Conservation (phyloP, 2,329 filamentous ascomycete species). For the Lachnellula cervina region DNA sequence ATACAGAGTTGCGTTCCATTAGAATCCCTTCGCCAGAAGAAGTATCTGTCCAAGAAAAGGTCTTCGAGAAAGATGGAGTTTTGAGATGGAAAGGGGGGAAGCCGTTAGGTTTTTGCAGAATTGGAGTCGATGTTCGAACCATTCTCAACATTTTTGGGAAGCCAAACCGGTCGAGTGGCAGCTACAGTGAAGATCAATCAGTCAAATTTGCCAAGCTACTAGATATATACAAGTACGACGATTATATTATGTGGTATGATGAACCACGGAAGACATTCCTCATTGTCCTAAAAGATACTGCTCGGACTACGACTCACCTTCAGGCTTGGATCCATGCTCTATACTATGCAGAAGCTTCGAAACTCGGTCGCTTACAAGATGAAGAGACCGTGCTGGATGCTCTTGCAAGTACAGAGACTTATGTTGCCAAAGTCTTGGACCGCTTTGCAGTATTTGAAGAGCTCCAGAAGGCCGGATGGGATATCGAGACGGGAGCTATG, state of each 20-base stretch:
- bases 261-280: conserved; percentile 39
- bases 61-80: conserved; percentile 28
- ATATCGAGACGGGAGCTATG: conserved; percentile 57
- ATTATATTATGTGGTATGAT: conserved; percentile 59
- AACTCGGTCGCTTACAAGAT: background rate
- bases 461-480: conserved; percentile 52
- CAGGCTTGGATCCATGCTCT: conserved; percentile 60
- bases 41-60: conserved; percentile 43
- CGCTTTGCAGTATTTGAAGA: conserved; percentile 34
- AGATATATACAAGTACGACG: conserved; percentile 44
- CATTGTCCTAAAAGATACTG: conserved; percentile 61
- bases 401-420: conserved; percentile 1
- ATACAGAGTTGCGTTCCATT: background rate
- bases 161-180: conserved; percentile 5
- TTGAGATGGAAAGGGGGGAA: conserved; percentile 48
- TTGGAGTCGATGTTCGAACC: conserved; percentile 44
- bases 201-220: conserved; percentile 36
- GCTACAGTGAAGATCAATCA: conserved; percentile 24
- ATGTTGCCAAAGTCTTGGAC: background rate
- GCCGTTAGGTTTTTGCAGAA: conserved; percentile 48
- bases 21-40: conserved; percentile 57
- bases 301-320: conserved; percentile 45
- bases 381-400: conserved; percentile 3
- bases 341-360: conserved; percentile 27
- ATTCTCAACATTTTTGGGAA: conserved; percentile 19